Evolutionary conservation across 352 stramenopile species (phyloP).

Genomic region (Phytophthora foliorum): DNA sequence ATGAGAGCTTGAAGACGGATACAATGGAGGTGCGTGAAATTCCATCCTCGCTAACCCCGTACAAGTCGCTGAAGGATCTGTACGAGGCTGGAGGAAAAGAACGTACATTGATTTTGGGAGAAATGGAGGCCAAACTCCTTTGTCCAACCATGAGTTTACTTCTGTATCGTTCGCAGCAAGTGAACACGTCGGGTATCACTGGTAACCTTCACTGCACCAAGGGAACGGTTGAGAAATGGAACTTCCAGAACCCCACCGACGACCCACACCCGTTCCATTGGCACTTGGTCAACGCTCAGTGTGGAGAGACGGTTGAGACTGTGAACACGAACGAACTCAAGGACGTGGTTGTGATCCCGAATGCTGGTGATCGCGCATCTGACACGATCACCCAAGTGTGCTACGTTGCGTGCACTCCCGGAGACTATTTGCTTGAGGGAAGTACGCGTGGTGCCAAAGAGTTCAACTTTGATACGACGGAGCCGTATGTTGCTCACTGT

Average conservation of each 20-base stretch:
- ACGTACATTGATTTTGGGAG: constrained; percentile 62
- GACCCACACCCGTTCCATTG: constrained; percentile 86
- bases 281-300: constrained; percentile 84
- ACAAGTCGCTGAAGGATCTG: constrained; percentile 67
- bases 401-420: constrained; percentile 77
- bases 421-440: constrained; percentile 63
- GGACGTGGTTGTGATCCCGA: constrained; percentile 78
- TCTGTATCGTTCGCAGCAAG: constrained; percentile 57
- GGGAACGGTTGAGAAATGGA: constrained; percentile 83
- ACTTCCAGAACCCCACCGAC: constrained; percentile 85
- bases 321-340: constrained; percentile 77
- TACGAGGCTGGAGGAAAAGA: constrained; percentile 65
- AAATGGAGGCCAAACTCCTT: constrained; percentile 64
- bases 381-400: constrained; percentile 68
- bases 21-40: constrained; percentile 50
- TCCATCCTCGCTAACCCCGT: constrained; percentile 43
- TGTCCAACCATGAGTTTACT: constrained; percentile 54
- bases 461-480: constrained; percentile 73
- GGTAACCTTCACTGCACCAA: constrained; percentile 66
- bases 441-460: constrained; percentile 55
- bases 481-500: constrained; percentile 78
- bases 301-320: constrained; percentile 64
- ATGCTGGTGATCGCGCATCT: constrained; percentile 46
- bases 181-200: constrained; percentile 60
- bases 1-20: constrained; percentile 46